These are phyloP conservation scores for Takashimella tepidaria DNA, from an alignment of 1,284 basidiomycete genomes.

Conservation along the genomic window DNA sequence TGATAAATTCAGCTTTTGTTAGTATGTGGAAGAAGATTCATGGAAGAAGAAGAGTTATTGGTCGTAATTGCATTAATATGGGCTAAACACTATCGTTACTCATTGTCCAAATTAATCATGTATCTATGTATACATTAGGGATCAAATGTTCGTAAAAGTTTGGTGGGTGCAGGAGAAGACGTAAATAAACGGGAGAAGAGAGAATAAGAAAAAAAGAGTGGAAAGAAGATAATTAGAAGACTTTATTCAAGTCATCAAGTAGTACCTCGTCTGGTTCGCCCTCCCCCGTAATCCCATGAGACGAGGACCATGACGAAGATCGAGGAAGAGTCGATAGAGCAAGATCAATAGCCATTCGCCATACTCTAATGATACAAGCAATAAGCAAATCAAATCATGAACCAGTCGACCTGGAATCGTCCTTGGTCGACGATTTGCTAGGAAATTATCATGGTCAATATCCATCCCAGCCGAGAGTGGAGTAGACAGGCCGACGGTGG, in stretches of 20 bases:
- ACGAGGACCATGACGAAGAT: constrained; percentile 23
- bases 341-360: constrained; percentile 29
- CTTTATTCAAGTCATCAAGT: no score
- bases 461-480: no score
- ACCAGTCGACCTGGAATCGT: constrained; percentile 27
- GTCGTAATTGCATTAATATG: background rate
- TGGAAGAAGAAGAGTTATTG: background rate
- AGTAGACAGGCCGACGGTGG: background rate
- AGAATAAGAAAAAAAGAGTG: background rate
- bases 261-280: background rate
- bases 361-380: constrained; percentile 25
- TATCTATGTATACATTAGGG: background rate
- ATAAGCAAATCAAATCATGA: constrained; percentile 27
- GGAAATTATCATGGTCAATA: no score
- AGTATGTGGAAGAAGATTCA: background rate
- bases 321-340: constrained; percentile 23
- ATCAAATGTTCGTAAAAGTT: background rate
- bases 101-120: background rate
- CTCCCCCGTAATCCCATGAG: background rate
- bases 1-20: background rate
- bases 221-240: no score
- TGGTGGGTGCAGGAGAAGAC: background rate
- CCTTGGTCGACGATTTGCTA: background rate
- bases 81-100: no score
- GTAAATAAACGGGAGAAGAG: background rate